Evolutionary conservation across 306 rosid genomes (phyloP), one percentile per base, ranked within the genome.

Genomic region (Sicyos baderoa): DNA sequence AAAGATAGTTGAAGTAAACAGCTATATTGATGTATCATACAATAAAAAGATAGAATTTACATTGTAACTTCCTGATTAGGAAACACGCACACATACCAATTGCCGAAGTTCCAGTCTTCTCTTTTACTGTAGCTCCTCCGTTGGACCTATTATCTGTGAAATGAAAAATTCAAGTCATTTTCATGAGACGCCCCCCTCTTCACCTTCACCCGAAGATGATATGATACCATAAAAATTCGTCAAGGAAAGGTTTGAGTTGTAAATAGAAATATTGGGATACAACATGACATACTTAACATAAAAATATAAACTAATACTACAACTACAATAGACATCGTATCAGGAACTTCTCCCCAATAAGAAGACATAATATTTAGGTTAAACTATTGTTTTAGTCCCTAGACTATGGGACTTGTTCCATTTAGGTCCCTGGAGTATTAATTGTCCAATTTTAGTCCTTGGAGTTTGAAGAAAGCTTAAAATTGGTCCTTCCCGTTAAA

Each of bases 121-220:
- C 93, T 74, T 81, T 86, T 62, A 32, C 61, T 12, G 42, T 79
- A 68, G 32, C 73, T 42, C 52, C 74, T 76, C 77, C 87, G 74
- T 80, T 86, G 50, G 84, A 82, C 73, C 71, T 32, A 32, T 71
- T 76, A 64, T 84, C 96, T 92, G 90, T 56, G 74, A 74, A 67
- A 67, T 10, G 57, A 21, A n/a, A 23, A 47, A 3, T 16, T 67
- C 57, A 23, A 3, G 57, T 49, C 44, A 67, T 25, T 67, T 67
- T 47, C 45, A 40, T 6, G 45, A 40, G 11, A 40, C 45, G 45
- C 10, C 45, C 2, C 42, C 1, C 45, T 9, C 45, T 40, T 40
- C 11, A 40, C 45, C 45, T 35, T 40, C 45, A 61, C 45, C 45
- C 2, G 45, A 40, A 40, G 12, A 40, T 40, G n/a, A 15, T 18